These are phyloP conservation scores for Crithidia brevicula DNA, from an alignment of 208 protist genomes.

Conservation along the genomic window DNA sequence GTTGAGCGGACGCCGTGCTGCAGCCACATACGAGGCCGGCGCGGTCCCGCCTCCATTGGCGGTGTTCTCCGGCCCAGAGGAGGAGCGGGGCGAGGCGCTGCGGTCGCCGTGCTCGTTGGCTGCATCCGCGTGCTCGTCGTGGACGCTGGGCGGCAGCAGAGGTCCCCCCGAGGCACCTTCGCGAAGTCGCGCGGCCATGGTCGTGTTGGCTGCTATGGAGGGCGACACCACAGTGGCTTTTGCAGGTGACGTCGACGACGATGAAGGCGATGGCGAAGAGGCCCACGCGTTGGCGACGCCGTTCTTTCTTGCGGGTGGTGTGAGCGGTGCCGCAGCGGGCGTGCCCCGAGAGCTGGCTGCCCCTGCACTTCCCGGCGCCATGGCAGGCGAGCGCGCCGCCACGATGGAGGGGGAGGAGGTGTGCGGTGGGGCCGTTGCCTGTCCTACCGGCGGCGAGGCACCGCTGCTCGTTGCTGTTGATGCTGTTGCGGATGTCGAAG, in stretches of 20 bases:
- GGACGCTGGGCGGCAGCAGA: constrained; percentile 8
- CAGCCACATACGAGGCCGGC: constrained; percentile 7
- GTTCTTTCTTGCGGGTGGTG: not conserved
- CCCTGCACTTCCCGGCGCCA: not conserved
- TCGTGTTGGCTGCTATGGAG: not conserved
- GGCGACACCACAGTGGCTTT: not conserved
- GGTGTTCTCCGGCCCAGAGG: not conserved
- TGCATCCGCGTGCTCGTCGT: not conserved
- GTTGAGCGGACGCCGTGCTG: constrained; percentile 1
- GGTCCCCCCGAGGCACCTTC: constrained; percentile 1
- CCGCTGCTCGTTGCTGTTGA: too few relatives aligned
- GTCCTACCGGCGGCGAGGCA: too few relatives aligned
- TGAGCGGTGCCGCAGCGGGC: not conserved
- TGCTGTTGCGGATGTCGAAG: too few relatives aligned
- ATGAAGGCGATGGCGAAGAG: not conserved
- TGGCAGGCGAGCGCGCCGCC: not conserved
- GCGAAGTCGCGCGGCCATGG: constrained; percentile 13
- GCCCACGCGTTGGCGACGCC: not conserved
- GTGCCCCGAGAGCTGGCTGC: not conserved
- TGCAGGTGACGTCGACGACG: not conserved
- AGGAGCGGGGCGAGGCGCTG: not conserved
- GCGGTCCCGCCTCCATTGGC: too few relatives aligned
- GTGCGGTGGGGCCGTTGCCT: not conserved
- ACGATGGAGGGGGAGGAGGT: not conserved
- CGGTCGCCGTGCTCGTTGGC: not conserved